Evolutionary conservation across 139 green algal species (phyloP).

Genomic region (Parachlorella kessleri): DNA sequence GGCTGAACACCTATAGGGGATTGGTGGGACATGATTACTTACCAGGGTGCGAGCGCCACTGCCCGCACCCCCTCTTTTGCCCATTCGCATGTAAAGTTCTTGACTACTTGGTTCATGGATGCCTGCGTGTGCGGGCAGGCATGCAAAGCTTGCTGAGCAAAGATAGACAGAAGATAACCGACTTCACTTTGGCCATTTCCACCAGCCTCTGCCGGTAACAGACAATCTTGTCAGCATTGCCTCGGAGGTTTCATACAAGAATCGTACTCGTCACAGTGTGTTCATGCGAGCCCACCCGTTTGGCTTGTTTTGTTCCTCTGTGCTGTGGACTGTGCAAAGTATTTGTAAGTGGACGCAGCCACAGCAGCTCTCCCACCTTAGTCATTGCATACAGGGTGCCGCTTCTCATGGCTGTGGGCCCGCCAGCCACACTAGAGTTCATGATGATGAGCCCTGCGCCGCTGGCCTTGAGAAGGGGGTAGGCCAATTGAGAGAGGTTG

Average conservation of each 20-base stretch:
- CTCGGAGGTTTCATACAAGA: too few species aligned
- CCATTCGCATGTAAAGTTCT: slow-evolving; percentile 90
- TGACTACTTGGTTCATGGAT: slow-evolving; percentile 90
- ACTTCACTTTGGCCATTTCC: too few species aligned
- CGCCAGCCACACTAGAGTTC: slow-evolving; percentile 86
- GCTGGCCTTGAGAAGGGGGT: slow-evolving; percentile 55
- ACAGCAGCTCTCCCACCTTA: slow-evolving; percentile 62
- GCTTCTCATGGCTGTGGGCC: slow-evolving; percentile 72
- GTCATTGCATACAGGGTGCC: slow-evolving; percentile 84
- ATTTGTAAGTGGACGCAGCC: too few species aligned
- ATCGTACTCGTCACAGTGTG: too few species aligned
- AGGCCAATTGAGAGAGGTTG: slow-evolving; percentile 63
- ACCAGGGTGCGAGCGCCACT: slow-evolving; percentile 87
- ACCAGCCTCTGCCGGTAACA: too few species aligned
- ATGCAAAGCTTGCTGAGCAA: too few species aligned
- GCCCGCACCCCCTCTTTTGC: slow-evolving; percentile 80
- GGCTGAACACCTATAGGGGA: background rate
- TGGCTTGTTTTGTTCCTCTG: too few species aligned
- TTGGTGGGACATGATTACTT: background rate
- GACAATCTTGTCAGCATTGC: too few species aligned
- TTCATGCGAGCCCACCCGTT: too few species aligned
- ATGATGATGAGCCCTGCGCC: slow-evolving; percentile 67
- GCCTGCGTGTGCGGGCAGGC: slow-evolving; percentile 47
- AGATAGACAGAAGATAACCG: too few species aligned
- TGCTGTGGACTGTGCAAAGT: too few species aligned